These are phyloP conservation scores for Globisporangium spiculum DNA, from an alignment of 352 stramenopile genomes.

Conservation along the genomic window DNA sequence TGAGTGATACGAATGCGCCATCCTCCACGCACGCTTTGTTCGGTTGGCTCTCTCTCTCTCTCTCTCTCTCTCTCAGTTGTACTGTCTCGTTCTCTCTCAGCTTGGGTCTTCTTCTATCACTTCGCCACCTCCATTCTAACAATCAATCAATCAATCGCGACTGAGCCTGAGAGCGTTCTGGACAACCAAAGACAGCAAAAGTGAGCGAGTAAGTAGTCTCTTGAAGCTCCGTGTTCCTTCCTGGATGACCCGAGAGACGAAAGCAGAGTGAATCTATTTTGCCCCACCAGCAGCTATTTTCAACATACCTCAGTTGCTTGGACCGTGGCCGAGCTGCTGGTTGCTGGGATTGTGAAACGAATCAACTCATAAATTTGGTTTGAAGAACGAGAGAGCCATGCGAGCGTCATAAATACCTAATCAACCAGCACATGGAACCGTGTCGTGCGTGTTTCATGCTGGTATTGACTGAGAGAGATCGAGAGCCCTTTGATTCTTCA, in stretches of 20 bases:
- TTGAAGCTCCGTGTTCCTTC: not conserved
- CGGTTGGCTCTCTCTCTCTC: not conserved
- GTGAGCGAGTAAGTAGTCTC: not conserved
- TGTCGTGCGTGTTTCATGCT: no score
- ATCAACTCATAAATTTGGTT: not conserved
- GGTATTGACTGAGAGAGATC: no score
- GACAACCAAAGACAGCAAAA: not conserved
- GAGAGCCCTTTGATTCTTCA: no score
- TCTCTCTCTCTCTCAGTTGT: not conserved
- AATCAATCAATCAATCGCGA: not conserved
- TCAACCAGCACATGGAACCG: no score
- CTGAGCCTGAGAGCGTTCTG: not conserved
- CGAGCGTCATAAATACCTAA: no score
- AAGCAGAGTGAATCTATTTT: conserved; percentile 12
- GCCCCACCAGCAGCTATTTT: conserved; percentile 10
- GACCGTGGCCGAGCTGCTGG: not conserved
- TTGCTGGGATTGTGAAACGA: conserved; percentile 2
- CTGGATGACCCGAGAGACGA: not conserved
- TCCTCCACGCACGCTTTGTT: not conserved
- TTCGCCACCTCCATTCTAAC: not conserved
- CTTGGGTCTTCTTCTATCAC: not conserved
- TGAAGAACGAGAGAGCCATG: not conserved
- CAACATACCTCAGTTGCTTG: not conserved
- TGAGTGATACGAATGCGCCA: not conserved
- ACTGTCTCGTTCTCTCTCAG: not conserved